These are phyloP conservation scores for Chlorella sp. DNA, from an alignment of 139 green algal genomes.

Conservation along the genomic window DNA sequence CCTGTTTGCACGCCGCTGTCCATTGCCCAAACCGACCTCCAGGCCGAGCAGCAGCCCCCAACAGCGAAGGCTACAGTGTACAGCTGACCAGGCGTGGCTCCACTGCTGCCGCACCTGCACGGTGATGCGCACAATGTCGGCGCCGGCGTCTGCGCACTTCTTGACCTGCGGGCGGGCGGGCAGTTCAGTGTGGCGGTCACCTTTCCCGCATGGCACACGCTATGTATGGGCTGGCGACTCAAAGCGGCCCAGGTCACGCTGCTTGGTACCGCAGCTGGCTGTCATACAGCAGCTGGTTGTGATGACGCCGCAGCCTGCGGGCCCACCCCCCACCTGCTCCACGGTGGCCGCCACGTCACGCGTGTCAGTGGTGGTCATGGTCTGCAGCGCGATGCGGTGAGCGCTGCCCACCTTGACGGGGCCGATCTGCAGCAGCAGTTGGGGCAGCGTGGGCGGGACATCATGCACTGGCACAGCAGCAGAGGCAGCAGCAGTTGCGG, in stretches of 20 bases:
- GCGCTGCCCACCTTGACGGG: slow-evolving; percentile 92
- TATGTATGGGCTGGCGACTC: too few species aligned
- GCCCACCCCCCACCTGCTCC: slow-evolving; percentile 71
- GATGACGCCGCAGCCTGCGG: not conserved
- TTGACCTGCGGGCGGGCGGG: slow-evolving; percentile 86
- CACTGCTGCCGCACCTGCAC: slow-evolving; percentile 74
- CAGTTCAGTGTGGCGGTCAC: not conserved
- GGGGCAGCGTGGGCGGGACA: not conserved
- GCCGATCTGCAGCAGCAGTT: slow-evolving; percentile 78
- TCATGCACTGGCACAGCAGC: not conserved
- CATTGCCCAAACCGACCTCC: too few species aligned
- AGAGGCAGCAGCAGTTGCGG: not conserved
- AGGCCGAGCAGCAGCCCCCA: too few species aligned
- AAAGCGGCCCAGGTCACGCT: too few species aligned
- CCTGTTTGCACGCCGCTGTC: too few species aligned
- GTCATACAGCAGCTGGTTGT: not conserved
- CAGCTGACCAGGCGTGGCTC: too few species aligned
- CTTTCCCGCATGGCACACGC: too few species aligned
- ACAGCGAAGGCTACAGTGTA: slow-evolving; percentile 84
- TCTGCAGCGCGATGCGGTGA: slow-evolving; percentile 95
- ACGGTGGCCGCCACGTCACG: slow-evolving; percentile 91
- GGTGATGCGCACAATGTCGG: slow-evolving; percentile 97
- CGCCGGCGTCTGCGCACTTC: slow-evolving; percentile 94
- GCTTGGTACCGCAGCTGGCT: not conserved
- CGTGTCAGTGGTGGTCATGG: slow-evolving; percentile 99